Percentiles rank a stretch among this genome's conserved stretches.
Conservation (phyloP, 208 protist species). For the Trypanosoma rangeli region DNA sequence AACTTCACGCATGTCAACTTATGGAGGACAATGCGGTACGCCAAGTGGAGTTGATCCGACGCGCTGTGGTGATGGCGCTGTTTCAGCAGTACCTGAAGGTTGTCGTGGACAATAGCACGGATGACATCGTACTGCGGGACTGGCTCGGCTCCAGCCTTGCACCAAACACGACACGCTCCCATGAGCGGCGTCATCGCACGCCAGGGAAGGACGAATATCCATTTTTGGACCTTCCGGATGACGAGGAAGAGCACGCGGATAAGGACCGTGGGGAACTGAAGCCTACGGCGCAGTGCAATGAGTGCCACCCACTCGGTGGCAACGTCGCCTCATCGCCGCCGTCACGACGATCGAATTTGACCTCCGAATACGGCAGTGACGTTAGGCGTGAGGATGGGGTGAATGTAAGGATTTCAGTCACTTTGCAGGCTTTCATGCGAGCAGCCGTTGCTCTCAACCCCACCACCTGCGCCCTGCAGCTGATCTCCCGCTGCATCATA, state of each 20-base stretch:
- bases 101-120: constrained; percentile 35
- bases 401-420: background rate
- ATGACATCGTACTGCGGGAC: constrained; percentile 47
- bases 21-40: constrained; percentile 40
- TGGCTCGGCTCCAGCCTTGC: constrained; percentile 30
- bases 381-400: background rate
- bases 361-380: background rate
- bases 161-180: background rate
- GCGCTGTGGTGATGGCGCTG: constrained; percentile 39
- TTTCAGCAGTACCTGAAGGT: constrained; percentile 61
- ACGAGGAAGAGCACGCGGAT: background rate
- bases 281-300: background rate
- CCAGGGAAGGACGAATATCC: background rate
- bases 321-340: no score
- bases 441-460: constrained; percentile 50
- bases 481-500: constrained; percentile 64
- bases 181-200: background rate
- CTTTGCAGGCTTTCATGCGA: constrained; percentile 49
- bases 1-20: background rate
- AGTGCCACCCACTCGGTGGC: background rate
- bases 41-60: constrained; percentile 50
- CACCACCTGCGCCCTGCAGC: constrained; percentile 56
- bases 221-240: background rate
- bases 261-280: background rate
- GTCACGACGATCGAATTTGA: background rate